Conservation (phyloP, 805 yeast genomes). For the Blastobotrys chiropterorum region DNA sequence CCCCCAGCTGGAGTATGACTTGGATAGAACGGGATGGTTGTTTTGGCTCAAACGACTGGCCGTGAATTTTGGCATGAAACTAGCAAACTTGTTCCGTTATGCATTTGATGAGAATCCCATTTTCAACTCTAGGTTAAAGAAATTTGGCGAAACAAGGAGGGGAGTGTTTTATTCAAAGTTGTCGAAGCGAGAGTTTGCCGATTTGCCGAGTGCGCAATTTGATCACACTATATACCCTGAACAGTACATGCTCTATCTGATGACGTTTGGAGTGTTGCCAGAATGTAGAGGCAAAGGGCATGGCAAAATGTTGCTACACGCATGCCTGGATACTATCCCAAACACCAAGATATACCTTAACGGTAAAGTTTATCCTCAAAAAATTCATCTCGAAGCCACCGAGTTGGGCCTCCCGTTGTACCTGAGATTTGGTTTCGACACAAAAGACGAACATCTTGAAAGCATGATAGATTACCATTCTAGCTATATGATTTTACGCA, state of each 20-base stretch:
- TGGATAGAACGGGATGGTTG: conserved; percentile 1
- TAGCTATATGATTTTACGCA: background rate
- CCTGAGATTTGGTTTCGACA: conserved; percentile 9
- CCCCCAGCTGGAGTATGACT: conserved; percentile 1
- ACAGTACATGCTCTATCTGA: conserved; percentile 7
- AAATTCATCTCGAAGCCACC: conserved; percentile 12
- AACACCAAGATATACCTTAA: conserved; percentile 1
- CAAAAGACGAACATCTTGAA: background rate
- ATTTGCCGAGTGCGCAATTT: conserved; percentile 6
- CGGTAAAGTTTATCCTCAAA: conserved; percentile 13
- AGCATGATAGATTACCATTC: background rate
- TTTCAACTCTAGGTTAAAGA: background rate
- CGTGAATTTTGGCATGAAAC: background rate
- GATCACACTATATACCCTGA: conserved; percentile 6
- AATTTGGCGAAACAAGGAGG: background rate
- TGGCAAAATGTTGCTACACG: conserved; percentile 10
- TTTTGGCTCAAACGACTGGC: background rate
- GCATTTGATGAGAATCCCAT: background rate
- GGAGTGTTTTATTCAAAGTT: background rate
- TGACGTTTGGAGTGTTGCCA: conserved; percentile 9
- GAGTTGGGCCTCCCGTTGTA: conserved; percentile 12
- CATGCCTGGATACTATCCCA: conserved; percentile 9
- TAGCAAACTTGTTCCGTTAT: background rate
- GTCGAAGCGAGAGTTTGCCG: background rate
- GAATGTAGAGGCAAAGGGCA: conserved; percentile 13